These are phyloP conservation scores for Alloascoidea hylecoeti DNA, from an alignment of 805 yeast genomes.

Conservation along the genomic window DNA sequence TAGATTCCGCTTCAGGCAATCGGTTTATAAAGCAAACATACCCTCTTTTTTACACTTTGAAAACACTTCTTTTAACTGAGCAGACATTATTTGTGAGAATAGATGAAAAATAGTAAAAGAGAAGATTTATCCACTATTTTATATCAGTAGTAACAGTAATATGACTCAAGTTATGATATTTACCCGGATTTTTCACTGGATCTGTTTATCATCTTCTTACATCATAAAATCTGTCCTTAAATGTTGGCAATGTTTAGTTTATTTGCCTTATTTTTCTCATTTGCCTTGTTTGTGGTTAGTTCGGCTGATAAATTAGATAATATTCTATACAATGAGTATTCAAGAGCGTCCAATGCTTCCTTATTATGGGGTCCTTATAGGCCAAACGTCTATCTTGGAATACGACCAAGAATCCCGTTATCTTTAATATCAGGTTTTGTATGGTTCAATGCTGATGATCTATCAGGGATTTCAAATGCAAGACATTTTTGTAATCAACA, in stretches of 20 bases:
- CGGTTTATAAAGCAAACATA: slow-evolving; percentile 4
- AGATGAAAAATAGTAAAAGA: no score
- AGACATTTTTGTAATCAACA: slow-evolving; percentile 68
- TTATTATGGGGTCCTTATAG: slow-evolving; percentile 90
- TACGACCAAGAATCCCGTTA: slow-evolving; percentile 69
- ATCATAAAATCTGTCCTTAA: no score
- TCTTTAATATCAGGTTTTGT: slow-evolving; percentile 67
- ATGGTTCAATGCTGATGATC: slow-evolving; percentile 68
- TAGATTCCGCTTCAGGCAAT: not conserved
- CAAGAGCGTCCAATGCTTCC: slow-evolving; percentile 28
- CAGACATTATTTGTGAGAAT: slow-evolving; percentile 35
- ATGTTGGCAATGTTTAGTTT: no score
- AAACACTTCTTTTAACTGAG: slow-evolving; percentile 42
- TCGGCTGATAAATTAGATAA: no score
- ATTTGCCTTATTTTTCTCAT: no score
- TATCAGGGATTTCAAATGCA: slow-evolving; percentile 34
- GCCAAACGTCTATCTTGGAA: slow-evolving; percentile 74
- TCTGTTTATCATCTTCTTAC: no score
- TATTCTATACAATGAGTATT: slow-evolving; percentile 13
- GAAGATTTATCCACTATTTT: no score
- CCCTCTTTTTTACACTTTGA: slow-evolving; percentile 40
- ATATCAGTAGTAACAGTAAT: no score
- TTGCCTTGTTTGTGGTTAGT: no score
- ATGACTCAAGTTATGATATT: no score
- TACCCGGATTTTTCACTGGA: no score